phyloP scores from a whole-genome alignment of 129 eudicot species.

The Centella asiatica region DNA sequence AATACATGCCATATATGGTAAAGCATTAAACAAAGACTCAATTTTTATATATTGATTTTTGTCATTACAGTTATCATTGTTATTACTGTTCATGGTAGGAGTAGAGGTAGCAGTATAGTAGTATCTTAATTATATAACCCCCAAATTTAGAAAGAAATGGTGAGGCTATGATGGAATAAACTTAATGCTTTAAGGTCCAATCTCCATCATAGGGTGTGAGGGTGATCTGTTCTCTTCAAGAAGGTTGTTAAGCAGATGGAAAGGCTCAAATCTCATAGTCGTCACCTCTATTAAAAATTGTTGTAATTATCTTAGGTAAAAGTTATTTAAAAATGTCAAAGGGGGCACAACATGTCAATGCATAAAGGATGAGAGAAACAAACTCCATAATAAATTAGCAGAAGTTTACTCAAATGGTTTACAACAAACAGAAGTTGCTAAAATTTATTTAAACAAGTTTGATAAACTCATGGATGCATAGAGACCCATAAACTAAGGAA shows the following conservation, averaged over 20 bases:
- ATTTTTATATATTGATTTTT: not conserved
- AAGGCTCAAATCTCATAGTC: conserved; percentile 1
- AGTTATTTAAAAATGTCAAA: no score
- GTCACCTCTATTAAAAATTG: no score
- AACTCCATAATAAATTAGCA: no score
- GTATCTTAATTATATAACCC: not conserved
- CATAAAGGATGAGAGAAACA: no score
- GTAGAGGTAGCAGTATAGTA: not conserved
- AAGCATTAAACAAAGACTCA: conserved; percentile 5
- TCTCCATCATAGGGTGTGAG: no score
- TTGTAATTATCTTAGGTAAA: no score
- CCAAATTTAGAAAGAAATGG: not conserved
- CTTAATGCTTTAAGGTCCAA: not conserved
- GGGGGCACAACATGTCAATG: no score
- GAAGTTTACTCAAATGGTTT: no score
- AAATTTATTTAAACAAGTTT: not conserved
- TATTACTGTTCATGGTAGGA: not conserved
- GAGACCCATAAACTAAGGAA: not conserved
- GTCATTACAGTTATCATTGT: not conserved
- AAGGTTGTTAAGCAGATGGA: not conserved
- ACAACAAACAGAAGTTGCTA: no score
- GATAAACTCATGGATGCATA: not conserved
- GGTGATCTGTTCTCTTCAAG: not conserved
- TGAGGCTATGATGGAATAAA: not conserved
- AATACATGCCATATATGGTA: conserved; percentile 94